Conservation (phyloP, 805 yeast species). For the Grigorovia transvaalensis region DNA sequence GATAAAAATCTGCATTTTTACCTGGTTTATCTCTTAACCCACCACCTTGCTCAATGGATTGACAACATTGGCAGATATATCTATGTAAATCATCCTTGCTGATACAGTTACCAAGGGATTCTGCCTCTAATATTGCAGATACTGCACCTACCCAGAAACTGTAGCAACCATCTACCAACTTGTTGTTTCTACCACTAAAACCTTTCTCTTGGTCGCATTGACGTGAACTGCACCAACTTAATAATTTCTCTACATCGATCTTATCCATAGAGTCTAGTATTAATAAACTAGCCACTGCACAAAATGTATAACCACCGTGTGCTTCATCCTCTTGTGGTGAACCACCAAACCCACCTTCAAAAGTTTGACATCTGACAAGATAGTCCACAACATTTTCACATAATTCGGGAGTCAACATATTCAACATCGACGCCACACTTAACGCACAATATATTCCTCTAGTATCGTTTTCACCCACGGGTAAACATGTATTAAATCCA, state of each 20-base stretch:
- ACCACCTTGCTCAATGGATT: constrained; percentile 38
- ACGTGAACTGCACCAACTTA: constrained; percentile 60
- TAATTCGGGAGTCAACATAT: constrained; percentile 53
- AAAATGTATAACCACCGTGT: constrained; percentile 94
- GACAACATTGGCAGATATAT: constrained; percentile 72
- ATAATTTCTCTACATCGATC: constrained; percentile 39
- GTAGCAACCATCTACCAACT: constrained; percentile 92
- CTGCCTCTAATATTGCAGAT: constrained; percentile 38
- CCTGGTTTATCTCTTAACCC: constrained; percentile 90
- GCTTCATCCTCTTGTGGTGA: constrained; percentile 70
- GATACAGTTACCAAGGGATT: constrained; percentile 27
- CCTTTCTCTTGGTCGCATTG: constrained; percentile 79
- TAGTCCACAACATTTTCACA: constrained; percentile 44
- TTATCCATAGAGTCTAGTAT: constrained; percentile 34
- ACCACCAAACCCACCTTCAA: constrained; percentile 94
- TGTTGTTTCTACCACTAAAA: constrained; percentile 80
- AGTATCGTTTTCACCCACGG: constrained; percentile 70
- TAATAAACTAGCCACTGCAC: constrained; percentile 63
- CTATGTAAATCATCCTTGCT: constrained; percentile 49
- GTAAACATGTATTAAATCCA: constrained; percentile 39
- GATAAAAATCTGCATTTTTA: constrained; percentile 72
- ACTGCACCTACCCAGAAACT: constrained; percentile 92
- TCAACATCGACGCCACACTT: constrained; percentile 56
- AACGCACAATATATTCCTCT: constrained; percentile 83
- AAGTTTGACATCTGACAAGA: constrained; percentile 67